These are phyloP conservation scores for Helicostylum pulchrum DNA, from an alignment of 192 early-diverging fungal genomes.

Conservation along the genomic window DNA sequence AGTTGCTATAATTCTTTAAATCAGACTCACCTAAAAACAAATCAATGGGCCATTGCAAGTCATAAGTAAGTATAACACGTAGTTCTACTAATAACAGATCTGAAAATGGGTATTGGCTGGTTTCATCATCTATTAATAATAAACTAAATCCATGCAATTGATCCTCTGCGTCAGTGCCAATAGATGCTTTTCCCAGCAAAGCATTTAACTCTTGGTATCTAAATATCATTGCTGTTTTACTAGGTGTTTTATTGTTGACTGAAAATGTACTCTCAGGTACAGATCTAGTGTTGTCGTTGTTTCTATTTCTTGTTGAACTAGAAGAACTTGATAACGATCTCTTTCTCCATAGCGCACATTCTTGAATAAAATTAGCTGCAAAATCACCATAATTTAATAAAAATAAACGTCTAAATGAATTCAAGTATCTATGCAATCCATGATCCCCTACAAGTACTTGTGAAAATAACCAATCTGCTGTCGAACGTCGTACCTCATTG, in stretches of 20 bases:
- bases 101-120: slow-evolving; percentile 33
- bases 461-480: slow-evolving; percentile 60
- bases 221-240: slow-evolving; percentile 23
- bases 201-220: slow-evolving; percentile 40
- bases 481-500: slow-evolving; percentile 47
- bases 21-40: slow-evolving; percentile 60
- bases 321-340: slow-evolving; percentile 7
- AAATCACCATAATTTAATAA: slow-evolving; percentile 63
- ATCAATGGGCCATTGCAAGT: slow-evolving; percentile 66
- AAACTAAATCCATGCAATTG: slow-evolving; percentile 19
- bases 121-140: background rate
- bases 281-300: background rate
- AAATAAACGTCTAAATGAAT: slow-evolving; percentile 60
- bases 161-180: slow-evolving; percentile 42
- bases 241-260: background rate
- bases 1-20: slow-evolving; percentile 53
- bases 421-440: slow-evolving; percentile 46
- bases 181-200: slow-evolving; percentile 33
- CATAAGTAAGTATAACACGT: slow-evolving; percentile 52
- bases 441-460: slow-evolving; percentile 64
- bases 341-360: slow-evolving; percentile 38
- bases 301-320: background rate
- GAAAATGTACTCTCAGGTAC: background rate
- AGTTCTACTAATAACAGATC: slow-evolving; percentile 49
- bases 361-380: slow-evolving; percentile 52